A percentile compares a stretch with the other conserved stretches of the same genome.
Evolutionary conservation across 2,329 filamentous ascomycete species (phyloP).

Genomic region (Escovopsis sp.): DNA sequence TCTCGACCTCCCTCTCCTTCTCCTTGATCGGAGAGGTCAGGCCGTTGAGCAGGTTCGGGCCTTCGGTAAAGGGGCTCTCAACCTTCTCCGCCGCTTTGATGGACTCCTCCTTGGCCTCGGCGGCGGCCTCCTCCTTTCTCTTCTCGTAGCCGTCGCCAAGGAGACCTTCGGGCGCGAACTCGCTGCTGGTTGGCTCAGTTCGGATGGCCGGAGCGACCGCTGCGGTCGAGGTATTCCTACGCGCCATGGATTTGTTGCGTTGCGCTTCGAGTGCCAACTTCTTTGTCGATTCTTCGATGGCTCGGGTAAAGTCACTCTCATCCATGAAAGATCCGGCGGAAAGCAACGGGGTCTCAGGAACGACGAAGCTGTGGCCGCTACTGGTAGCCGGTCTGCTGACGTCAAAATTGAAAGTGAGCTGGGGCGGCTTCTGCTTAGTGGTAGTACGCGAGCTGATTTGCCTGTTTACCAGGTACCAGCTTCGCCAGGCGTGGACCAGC

Average conservation of each 20-base stretch:
- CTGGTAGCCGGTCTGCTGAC: not conserved
- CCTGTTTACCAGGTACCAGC: slow-evolving; percentile 75
- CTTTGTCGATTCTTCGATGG: slow-evolving; percentile 6
- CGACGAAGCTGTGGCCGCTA: not conserved
- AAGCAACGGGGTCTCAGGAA: not conserved
- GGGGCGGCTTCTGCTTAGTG: slow-evolving; percentile 11
- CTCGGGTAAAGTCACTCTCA: slow-evolving; percentile 5
- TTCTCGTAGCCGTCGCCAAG: slow-evolving; percentile 34
- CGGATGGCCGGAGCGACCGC: slow-evolving; percentile 6
- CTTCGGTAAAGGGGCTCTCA: slow-evolving; percentile 35
- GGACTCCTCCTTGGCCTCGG: slow-evolving; percentile 13
- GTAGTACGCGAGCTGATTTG: slow-evolving; percentile 34
- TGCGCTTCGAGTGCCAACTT: slow-evolving; percentile 5
- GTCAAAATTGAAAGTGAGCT: slow-evolving; percentile 4
- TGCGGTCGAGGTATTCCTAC: slow-evolving; percentile 1
- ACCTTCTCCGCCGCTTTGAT: slow-evolving; percentile 14
- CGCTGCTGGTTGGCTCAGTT: slow-evolving; percentile 14
- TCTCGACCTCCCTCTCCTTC: not conserved
- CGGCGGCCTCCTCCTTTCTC: slow-evolving; percentile 22
- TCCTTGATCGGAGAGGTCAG: slow-evolving; percentile 7
- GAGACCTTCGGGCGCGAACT: slow-evolving; percentile 36
- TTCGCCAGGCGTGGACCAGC: slow-evolving; percentile 67
- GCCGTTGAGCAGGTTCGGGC: slow-evolving; percentile 39
- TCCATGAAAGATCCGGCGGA: slow-evolving; percentile 6
- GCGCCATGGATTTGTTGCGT: slow-evolving; percentile 3